A percentile compares a stretch with the other conserved stretches of the same genome.
These are phyloP conservation scores for Gypsophila paniculata DNA, from an alignment of 179 eudicot species.

Conservation along the genomic window DNA sequence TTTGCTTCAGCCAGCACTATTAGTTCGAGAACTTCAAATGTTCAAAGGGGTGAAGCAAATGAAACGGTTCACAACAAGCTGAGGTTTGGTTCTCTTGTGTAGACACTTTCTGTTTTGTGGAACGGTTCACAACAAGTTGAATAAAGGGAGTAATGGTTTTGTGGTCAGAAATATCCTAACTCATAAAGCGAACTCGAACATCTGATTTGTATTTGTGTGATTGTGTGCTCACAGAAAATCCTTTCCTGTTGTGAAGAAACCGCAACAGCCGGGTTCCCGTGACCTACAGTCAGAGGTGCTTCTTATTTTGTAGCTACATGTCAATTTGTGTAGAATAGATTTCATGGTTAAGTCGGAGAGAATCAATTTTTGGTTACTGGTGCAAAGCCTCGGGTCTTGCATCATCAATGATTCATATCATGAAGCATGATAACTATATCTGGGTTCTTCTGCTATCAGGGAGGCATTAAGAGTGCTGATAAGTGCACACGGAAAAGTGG, in stretches of 20 bases:
- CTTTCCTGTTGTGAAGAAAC: slow-evolving; percentile 50
- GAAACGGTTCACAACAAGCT: slow-evolving; percentile 21
- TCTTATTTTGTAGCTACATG: not conserved
- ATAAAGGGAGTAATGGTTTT: too few relatives aligned
- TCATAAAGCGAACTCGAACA: slow-evolving; percentile 9
- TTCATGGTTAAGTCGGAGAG: not conserved
- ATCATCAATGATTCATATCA: not conserved
- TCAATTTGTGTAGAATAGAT: not conserved
- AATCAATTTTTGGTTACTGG: not conserved
- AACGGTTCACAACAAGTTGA: too few relatives aligned
- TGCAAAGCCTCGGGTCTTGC: slow-evolving; percentile 1
- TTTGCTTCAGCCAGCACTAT: slow-evolving; percentile 30
- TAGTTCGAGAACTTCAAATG: slow-evolving; percentile 41
- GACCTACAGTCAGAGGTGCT: slow-evolving; percentile 33
- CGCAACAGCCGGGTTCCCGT: slow-evolving; percentile 30
- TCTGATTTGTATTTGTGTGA: slow-evolving; percentile 20
- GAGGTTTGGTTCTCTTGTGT: slow-evolving; percentile 33
- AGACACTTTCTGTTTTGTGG: too few relatives aligned
- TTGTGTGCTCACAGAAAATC: slow-evolving; percentile 53
- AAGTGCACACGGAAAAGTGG: slow-evolving; percentile 36
- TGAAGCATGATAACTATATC: slow-evolving; percentile 5
- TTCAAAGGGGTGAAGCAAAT: slow-evolving; percentile 33
- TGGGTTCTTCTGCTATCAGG: slow-evolving; percentile 37
- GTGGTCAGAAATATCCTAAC: slow-evolving; percentile 3
- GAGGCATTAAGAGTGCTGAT: slow-evolving; percentile 31